Evolutionary conservation across 768 basidiomycete genomes (phyloP), one percentile per base, ranked within the genome.

Genomic region (Chalciporus piperatus): DNA sequence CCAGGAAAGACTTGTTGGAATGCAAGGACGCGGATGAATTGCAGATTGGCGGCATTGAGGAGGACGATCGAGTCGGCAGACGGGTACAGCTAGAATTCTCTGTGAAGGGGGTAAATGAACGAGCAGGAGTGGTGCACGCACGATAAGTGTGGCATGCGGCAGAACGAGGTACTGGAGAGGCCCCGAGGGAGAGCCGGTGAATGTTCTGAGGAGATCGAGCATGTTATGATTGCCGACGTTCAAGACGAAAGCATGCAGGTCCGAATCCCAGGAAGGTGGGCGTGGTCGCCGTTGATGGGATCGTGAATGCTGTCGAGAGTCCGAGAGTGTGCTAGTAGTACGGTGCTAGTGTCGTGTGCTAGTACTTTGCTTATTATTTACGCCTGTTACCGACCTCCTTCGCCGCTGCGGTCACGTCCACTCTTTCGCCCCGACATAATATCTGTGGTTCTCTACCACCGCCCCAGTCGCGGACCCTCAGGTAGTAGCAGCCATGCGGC

Each of bases 1-100:
- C 79, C 77, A 6, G 90, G 89, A 63, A 90, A 92, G 6, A 84
- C 87, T 64, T 92, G 89, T 74, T 81, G 85, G 61, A 92, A 89
- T 28, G 85, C 81, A 20, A 93, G 80, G 41, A 87, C 80, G 52
- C 85, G 84, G 51, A 84, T 67, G 41, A 92, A 75, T 16, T 74
- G 67, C 30, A 92, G 80, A 14, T 74, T 76, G 50, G 72, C 77
- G n/a, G 89, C 86, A 74, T 91, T 74, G 59, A 89, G 79, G 40
- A 92, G 72, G 50, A 90, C 75, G 55, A 92, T 67, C 3, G 83
- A 76, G 63, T 89, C 82, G 33, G 81, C 82, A 16, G 86, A 87
- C 6, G 86, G 75, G 64, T 91, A 89, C 8, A 90, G 67, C 89
- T 92, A 58, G 25, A 45, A 38, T 20, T 14, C 28, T 38, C 3